Evolutionary conservation across 306 rosid genomes (phyloP), one percentile per base, ranked within the genome.

Genomic region (Phaseolus lunatus): DNA sequence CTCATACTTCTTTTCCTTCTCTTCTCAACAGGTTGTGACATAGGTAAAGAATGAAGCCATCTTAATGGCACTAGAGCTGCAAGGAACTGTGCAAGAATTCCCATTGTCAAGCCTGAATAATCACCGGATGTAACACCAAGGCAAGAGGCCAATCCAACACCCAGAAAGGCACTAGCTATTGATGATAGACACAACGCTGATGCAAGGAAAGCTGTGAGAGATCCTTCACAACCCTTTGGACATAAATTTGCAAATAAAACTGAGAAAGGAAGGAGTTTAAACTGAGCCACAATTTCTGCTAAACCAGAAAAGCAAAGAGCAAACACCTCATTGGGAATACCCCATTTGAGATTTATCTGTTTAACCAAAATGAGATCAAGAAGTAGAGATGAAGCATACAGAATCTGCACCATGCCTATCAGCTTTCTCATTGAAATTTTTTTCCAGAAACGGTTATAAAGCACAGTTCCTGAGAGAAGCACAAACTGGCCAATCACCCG

Each of bases 211-310:
- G 98, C 90, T 44, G 87, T 90, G 54, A 94, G 92, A 65, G 98
- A 94, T 43, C 96, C 98, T 89, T 94, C 97, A 82, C 95, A 89
- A 16, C 98, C 98, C 48, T 11, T 73, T 8, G 98, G 96, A 85
- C 97, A 85, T 77, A 87, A 50, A 44, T 70, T 77, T 31, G 89
- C 97, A 39, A 94, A 77, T 31, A 92, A 78, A 67, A 94, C 93
- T 7, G 89, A 80, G 77, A 94, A 90, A 22, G 98, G 98, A 73
- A 94, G 87, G 67, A 92, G 83, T 84, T 92, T 92, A 80, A 94
- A 92, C 70, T 95, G 97, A 1, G 92, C 95, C 47, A 92, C 68
- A 65, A 87, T 69, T 84, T 92, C 98, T 7, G 96, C 87, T 47
- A 94, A 85, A 43, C 93, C 92, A 18, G 93, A 90, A 79, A 84